These are phyloP conservation scores for Plantago ovata DNA, from an alignment of 257 asterid species.

Conservation along the genomic window DNA sequence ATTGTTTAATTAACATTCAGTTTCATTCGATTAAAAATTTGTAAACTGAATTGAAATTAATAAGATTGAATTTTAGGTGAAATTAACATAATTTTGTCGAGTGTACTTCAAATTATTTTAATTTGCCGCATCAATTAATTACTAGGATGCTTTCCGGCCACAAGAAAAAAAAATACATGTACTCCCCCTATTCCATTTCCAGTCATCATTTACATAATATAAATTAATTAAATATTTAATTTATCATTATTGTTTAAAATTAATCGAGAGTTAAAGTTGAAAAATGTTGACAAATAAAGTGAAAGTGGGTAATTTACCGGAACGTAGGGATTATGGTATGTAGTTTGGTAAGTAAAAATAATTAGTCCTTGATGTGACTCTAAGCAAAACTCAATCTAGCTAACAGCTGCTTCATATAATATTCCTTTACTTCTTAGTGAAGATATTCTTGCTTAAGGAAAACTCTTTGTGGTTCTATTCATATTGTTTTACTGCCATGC, in stretches of 20 bases:
- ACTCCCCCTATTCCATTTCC: too few relatives aligned
- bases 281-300: constrained; percentile 18
- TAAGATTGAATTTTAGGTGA: too few relatives aligned
- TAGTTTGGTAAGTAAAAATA: neutral
- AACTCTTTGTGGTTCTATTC: constrained; percentile 40
- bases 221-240: too few relatives aligned
- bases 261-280: neutral
- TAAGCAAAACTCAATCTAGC: constrained; percentile 32
- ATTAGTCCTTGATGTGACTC: constrained; percentile 26
- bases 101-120: too few relatives aligned
- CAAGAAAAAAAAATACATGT: too few relatives aligned
- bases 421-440: constrained; percentile 53
- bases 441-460: constrained; percentile 70
- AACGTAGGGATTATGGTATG: neutral
- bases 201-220: too few relatives aligned
- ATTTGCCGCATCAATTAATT: too few relatives aligned
- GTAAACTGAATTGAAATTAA: neutral
- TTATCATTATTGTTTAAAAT: too few relatives aligned
- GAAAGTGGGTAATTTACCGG: constrained; percentile 1
- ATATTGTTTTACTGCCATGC: constrained; percentile 29
- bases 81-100: too few relatives aligned
- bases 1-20: neutral
- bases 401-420: constrained; percentile 7
- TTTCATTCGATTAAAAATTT: neutral
- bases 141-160: too few relatives aligned